A percentile compares a stretch with the other conserved stretches of the same genome.
Conservation (phyloP, 805 yeast genomes). For the Kurtzmaniella fragi region DNA sequence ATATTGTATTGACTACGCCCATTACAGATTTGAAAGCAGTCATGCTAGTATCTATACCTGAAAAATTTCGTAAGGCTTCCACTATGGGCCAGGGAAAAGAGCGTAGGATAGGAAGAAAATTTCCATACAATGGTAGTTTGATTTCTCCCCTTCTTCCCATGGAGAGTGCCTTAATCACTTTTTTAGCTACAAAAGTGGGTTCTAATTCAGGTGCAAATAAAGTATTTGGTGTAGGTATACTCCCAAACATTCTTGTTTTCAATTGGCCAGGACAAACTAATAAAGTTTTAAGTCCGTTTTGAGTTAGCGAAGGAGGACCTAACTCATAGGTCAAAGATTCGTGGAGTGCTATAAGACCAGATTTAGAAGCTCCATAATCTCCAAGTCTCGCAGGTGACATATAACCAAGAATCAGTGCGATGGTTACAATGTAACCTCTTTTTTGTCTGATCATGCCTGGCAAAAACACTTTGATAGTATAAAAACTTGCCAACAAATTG, state of each 20-base stretch:
- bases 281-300: constrained; percentile 60
- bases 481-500: constrained; percentile 66
- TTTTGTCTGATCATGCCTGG: constrained; percentile 61
- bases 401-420: constrained; percentile 82
- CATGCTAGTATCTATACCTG: constrained; percentile 65
- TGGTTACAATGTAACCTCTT: constrained; percentile 74
- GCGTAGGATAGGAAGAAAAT: constrained; percentile 65
- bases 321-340: constrained; percentile 73
- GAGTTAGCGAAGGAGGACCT: constrained; percentile 44
- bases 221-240: constrained; percentile 68
- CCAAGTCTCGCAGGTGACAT: constrained; percentile 78
- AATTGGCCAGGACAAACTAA: constrained; percentile 87
- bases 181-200: constrained; percentile 58
- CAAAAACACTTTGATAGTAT: constrained; percentile 62
- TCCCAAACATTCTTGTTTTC: constrained; percentile 66
- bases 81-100: constrained; percentile 69
- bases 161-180: constrained; percentile 51
- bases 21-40: constrained; percentile 14
- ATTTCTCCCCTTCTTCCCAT: constrained; percentile 65
- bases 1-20: not conserved
- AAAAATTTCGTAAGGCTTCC: constrained; percentile 45
- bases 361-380: constrained; percentile 87
- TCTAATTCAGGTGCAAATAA: constrained; percentile 80
- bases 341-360: constrained; percentile 80
- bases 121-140: constrained; percentile 71